Percentiles rank a stretch among this genome's conserved stretches.
Evolutionary conservation across 331 rosid species (phyloP).

Genomic region (Prunus yedoensis): DNA sequence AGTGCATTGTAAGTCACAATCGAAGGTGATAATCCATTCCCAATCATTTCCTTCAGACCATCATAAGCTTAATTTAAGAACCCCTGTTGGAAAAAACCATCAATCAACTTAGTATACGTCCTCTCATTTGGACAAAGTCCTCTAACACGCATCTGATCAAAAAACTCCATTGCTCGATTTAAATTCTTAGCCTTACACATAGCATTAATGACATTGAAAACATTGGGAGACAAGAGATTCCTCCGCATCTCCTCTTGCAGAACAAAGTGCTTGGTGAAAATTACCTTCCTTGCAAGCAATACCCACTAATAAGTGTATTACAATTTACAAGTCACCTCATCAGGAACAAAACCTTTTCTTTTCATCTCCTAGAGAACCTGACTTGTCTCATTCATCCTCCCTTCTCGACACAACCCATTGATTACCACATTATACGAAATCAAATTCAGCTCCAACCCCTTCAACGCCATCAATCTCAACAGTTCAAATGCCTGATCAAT

Average conservation of each 20-base stretch:
- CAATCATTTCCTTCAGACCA: no score
- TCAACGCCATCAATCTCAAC: no score
- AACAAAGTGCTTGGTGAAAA: no score
- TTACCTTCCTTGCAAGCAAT: no score
- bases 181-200: constrained; percentile 82
- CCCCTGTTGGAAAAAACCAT: constrained; percentile 80
- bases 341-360: constrained; percentile 1
- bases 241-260: constrained; percentile 53
- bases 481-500: no score
- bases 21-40: no score
- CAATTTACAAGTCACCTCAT: no score
- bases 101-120: constrained; percentile 72
- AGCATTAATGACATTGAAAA: constrained; percentile 31
- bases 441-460: no score
- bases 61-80: no score
- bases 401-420: constrained; percentile 49
- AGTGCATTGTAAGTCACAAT: no score
- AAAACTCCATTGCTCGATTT: constrained; percentile 22
- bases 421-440: constrained; percentile 54
- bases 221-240: constrained; percentile 72
- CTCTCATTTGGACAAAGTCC: constrained; percentile 77
- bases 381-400: constrained; percentile 43
- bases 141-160: constrained; percentile 10
- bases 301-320: no score
- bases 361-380: constrained; percentile 66